These are phyloP conservation scores for Brassica hybrid DNA, from an alignment of 441 rosid species.

Conservation along the genomic window DNA sequence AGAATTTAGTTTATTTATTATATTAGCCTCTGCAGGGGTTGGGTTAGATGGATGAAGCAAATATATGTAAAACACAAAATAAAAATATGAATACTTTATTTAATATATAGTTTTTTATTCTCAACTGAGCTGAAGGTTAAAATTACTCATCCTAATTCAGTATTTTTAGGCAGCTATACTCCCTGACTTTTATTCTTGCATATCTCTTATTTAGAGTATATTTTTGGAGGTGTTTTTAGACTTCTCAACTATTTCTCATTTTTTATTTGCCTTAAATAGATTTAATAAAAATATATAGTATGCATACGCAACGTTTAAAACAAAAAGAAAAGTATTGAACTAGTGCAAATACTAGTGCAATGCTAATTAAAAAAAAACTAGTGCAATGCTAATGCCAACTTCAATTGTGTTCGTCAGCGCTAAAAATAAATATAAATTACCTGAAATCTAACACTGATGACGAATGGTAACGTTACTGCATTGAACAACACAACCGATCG, in stretches of 20 bases:
- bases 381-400: neutral
- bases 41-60: slow-evolving; percentile 22
- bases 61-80: neutral
- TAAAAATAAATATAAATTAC: neutral
- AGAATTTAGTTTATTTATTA: neutral
- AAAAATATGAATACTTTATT: neutral
- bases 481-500: neutral
- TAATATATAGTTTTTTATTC: neutral
- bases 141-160: slow-evolving; percentile 40
- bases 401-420: neutral
- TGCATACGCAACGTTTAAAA: neutral
- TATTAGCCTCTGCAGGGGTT: slow-evolving; percentile 5
- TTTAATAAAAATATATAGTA: neutral
- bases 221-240: neutral
- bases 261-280: neutral
- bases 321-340: neutral
- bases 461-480: slow-evolving; percentile 17
- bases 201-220: neutral
- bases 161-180: slow-evolving; percentile 28
- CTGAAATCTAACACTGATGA: slow-evolving; percentile 8
- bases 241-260: neutral
- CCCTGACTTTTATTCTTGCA: slow-evolving; percentile 28
- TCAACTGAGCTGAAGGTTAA: slow-evolving; percentile 17
- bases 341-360: too few relatives aligned
- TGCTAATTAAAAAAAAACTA: neutral